A percentile compares a stretch with the other conserved stretches of the same genome.
Evolutionary conservation across 2,329 filamentous ascomycete species (phyloP).

Genomic region (Diplodia seriata): DNA sequence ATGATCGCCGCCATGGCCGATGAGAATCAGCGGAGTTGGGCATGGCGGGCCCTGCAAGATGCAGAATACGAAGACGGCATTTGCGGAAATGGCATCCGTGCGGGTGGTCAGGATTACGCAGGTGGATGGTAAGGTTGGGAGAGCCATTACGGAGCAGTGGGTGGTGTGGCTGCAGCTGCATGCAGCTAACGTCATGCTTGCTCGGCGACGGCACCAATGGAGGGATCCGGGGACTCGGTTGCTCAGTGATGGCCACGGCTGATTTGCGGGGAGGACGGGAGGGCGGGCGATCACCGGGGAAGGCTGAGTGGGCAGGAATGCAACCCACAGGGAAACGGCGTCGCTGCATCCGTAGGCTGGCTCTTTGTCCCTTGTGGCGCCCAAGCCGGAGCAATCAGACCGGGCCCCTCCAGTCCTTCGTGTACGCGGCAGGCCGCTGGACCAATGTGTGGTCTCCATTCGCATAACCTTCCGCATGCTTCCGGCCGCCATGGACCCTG

Average conservation of each 20-base stretch:
- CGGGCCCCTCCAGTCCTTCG: not conserved
- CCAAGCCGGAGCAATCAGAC: not conserved
- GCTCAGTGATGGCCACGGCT: not conserved
- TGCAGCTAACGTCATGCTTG: slow-evolving; percentile 3
- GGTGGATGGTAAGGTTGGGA: not conserved
- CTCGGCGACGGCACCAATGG: not conserved
- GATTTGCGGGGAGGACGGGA: slow-evolving; percentile 17
- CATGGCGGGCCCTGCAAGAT: not conserved
- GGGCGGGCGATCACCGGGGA: slow-evolving; percentile 10
- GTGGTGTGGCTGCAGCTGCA: not conserved
- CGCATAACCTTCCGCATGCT: slow-evolving; percentile 23
- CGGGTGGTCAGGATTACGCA: too few relatives aligned
- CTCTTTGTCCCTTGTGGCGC: slow-evolving; percentile 11
- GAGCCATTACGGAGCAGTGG: not conserved
- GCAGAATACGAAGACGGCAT: not conserved
- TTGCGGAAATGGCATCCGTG: not conserved
- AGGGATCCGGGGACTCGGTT: slow-evolving; percentile 10
- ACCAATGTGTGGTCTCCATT: not conserved
- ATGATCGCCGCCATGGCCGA: not conserved
- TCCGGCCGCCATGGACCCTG: slow-evolving; percentile 12
- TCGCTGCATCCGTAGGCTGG: slow-evolving; percentile 23
- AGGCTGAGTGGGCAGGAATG: slow-evolving; percentile 7
- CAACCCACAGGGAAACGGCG: not conserved
- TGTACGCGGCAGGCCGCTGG: not conserved
- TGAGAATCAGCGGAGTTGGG: not conserved